These are phyloP conservation scores for Cladosporium halotolerans DNA, from an alignment of 2,329 filamentous ascomycete species.

Conservation along the genomic window DNA sequence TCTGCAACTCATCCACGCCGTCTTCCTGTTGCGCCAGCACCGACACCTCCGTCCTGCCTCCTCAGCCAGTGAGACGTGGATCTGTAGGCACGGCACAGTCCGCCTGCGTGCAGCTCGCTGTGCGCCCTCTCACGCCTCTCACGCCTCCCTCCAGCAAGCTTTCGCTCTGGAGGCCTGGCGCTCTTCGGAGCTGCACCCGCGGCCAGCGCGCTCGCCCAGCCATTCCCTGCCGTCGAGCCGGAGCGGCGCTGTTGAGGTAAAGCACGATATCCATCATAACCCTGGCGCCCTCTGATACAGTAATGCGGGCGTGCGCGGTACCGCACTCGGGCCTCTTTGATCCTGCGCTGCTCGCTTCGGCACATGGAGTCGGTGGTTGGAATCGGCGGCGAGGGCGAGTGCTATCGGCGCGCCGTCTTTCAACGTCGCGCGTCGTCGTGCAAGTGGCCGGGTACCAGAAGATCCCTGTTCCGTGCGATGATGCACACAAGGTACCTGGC, in stretches of 20 bases:
- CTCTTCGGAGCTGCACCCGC: background rate
- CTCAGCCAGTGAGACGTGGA: slow-evolving; percentile 4
- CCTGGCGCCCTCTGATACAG: slow-evolving; percentile 6
- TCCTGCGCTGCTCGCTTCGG: background rate
- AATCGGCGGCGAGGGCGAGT: too few species aligned
- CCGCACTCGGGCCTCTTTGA: slow-evolving; percentile 2
- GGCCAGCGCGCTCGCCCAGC: background rate
- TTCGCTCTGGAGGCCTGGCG: background rate
- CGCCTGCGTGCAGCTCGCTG: slow-evolving; percentile 7
- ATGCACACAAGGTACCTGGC: slow-evolving; percentile 6
- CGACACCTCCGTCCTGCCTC: background rate
- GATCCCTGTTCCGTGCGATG: background rate
- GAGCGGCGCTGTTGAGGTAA: slow-evolving; percentile 2
- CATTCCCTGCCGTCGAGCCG: background rate
- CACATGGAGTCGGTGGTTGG: slow-evolving; percentile 2
- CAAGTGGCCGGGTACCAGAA: background rate
- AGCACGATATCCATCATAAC: background rate
- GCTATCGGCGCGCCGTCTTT: too few species aligned
- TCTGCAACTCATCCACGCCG: background rate
- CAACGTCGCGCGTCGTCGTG: background rate
- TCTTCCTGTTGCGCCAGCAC: background rate
- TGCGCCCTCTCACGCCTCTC: background rate
- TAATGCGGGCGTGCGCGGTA: background rate
- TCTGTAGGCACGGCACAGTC: slow-evolving; percentile 5
- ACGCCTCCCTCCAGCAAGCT: background rate